A percentile compares a stretch with the other conserved stretches of the same genome.
Evolutionary conservation across 2,329 filamentous ascomycete genomes (phyloP).

Genomic region (Fusarium sp.): DNA sequence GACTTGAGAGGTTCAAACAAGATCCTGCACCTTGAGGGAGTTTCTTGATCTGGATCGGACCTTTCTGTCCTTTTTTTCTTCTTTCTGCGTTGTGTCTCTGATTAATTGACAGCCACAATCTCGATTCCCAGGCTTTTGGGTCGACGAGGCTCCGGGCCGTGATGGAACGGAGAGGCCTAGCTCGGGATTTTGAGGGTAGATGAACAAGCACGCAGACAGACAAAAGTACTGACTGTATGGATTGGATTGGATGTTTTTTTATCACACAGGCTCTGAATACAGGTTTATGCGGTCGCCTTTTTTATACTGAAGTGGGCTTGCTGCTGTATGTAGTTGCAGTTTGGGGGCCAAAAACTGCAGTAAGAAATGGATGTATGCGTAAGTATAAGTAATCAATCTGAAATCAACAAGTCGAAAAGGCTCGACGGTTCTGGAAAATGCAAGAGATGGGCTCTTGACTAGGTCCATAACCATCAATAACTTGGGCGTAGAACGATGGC

Average conservation of each 20-base stretch:
- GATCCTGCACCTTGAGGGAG: conserved; percentile 3
- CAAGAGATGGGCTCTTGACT: not conserved
- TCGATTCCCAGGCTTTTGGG: conserved; percentile 12
- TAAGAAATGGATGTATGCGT: conserved; percentile 2
- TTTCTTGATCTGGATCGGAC: conserved; percentile 24
- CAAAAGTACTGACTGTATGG: conserved; percentile 4
- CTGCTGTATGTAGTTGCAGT: conserved; percentile 4
- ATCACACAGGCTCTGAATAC: conserved; percentile 13
- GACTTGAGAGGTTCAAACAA: conserved; percentile 29
- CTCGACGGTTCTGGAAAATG: conserved; percentile 11
- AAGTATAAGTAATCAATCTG: conserved; percentile 21
- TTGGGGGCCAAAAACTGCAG: conserved; percentile 22
- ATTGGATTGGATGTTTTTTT: not conserved
- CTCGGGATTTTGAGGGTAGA: conserved; percentile 14
- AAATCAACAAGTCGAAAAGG: conserved; percentile 7
- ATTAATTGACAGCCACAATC: not conserved
- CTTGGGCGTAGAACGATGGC: not conserved
- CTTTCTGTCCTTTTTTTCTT: not conserved
- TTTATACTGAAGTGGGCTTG: conserved; percentile 6
- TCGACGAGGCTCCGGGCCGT: conserved; percentile 3
- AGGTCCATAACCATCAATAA: not conserved
- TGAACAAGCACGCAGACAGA: not conserved
- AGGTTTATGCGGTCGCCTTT: conserved; percentile 26
- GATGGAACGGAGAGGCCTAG: conserved; percentile 2
- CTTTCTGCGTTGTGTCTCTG: not conserved